Evolutionary conservation across 257 asterid species (phyloP).

Genomic region (Nicotiana otophora): DNA sequence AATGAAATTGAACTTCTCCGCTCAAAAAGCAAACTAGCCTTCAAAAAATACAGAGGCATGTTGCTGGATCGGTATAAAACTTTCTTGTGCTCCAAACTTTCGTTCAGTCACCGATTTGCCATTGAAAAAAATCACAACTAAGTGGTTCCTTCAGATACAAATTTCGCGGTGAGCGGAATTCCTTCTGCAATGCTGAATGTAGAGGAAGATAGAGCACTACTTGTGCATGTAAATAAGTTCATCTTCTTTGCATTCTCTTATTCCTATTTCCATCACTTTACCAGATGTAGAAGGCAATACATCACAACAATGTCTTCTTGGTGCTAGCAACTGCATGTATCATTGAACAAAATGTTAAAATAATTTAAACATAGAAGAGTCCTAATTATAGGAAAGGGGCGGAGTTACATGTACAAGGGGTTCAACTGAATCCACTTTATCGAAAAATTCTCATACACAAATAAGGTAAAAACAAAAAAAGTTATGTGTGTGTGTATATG

Average conservation of each 20-base stretch:
- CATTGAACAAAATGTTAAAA: background rate
- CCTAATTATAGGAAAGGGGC: background rate
- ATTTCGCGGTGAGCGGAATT: too few relatives aligned
- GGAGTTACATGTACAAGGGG: background rate
- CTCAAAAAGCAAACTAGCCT: background rate
- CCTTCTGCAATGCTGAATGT: background rate
- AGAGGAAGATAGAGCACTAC: background rate
- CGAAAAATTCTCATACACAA: background rate
- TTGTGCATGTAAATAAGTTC: conserved; percentile 5
- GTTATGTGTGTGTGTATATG: too few relatives aligned
- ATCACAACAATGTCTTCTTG: conserved; percentile 5
- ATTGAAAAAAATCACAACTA: too few relatives aligned
- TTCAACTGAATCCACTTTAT: background rate
- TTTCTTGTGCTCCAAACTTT: background rate
- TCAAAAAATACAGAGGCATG: too few relatives aligned
- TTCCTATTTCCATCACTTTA: background rate
- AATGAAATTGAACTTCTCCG: background rate
- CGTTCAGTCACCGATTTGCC: background rate
- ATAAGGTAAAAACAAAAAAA: background rate
- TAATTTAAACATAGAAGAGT: background rate
- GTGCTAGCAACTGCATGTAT: background rate
- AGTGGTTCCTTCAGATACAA: too few relatives aligned
- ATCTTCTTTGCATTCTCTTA: background rate
- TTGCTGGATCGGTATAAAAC: background rate
- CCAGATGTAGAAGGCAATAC: background rate